Base-by-base conservation (phyloP, 2,329 filamentous ascomycete species). In the Arthrobotrys sinensis region DNA sequence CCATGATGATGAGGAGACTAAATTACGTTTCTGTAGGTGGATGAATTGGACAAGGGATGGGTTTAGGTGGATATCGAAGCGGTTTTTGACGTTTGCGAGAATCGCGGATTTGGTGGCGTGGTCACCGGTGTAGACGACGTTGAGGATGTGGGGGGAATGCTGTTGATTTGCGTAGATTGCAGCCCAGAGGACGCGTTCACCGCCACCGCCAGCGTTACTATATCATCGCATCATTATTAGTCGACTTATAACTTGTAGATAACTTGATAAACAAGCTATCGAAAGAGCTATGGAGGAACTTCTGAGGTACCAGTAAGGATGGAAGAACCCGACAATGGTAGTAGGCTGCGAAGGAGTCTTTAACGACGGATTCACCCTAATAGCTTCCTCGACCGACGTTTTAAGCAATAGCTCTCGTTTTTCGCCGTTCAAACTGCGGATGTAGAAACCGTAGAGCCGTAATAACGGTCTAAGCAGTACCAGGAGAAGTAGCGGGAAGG, bases 101-200 rank as follows among this genome's bases (percentile, higher is more conserved):
- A 98, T 97, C 16, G 89, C 88, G 16, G 90, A 87, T 85, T 97
- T 97, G 84, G 92, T 92, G 81, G 96, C 93, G 83, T 97, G 93
- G 83, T 99, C 96, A 64, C 96, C 96, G 0, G 96, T 99, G 83
- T 99, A 99, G 40, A 99, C 92, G 12, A 96, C 89, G 82, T 94
- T 97, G 82, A 94, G 92, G 48, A 94, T 93, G 77, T 91, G 91
- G 1, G 95, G 96, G 90, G 93, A 97, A 80, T 91, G 89, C 82
- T 91, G 89, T 85, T 98, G 96, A 1, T 93, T 97, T 46, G 95
- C 93, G 77, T 93, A 90, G 78, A 99, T 93, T 10, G 96, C 96
- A 70, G 94, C 95, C 93, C 96, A 99, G 28, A 99, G 89, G 50
- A 99, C 96, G 84, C 96, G 89, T 85, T 99, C 96, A 80, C 96